Conservation (phyloP, 306 rosid species). For the Macrotyloma uniflorum region DNA sequence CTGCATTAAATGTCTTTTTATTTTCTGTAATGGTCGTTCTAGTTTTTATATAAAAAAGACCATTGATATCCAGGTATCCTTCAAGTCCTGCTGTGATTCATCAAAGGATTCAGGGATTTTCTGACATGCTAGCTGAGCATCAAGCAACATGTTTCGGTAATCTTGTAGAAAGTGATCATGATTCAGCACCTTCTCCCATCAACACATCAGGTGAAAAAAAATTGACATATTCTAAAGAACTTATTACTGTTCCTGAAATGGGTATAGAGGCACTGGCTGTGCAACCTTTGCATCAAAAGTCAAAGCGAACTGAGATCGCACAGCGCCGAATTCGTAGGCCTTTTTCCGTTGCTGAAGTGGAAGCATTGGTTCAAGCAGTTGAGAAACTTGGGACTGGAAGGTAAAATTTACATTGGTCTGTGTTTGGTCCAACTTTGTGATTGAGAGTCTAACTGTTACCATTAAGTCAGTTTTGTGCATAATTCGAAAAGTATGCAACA, state of each 20-base stretch:
- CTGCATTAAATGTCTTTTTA: constrained; percentile 10
- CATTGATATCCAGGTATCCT: not conserved
- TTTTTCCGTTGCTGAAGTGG: constrained; percentile 89
- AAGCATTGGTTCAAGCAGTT: constrained; percentile 92
- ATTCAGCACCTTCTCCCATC: constrained; percentile 77
- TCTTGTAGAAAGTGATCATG: constrained; percentile 69
- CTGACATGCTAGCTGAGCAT: constrained; percentile 51
- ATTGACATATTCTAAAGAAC: constrained; percentile 59
- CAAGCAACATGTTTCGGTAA: constrained; percentile 48
- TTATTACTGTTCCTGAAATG: constrained; percentile 65
- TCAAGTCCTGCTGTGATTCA: constrained; percentile 47
- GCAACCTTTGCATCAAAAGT: constrained; percentile 61
- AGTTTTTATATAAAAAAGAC: not conserved
- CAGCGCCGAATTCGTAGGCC: constrained; percentile 95
- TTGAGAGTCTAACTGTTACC: not conserved
- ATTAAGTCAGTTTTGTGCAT: not conserved
- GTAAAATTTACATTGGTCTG: constrained; percentile 40
- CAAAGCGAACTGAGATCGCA: constrained; percentile 67
- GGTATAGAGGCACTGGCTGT: constrained; percentile 55
- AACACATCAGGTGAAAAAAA: constrained; percentile 53
- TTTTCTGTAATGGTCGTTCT: not conserved
- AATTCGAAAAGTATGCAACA: not conserved
- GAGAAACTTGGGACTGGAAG: constrained; percentile 98
- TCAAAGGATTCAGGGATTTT: constrained; percentile 47
- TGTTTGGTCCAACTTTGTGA: not conserved